Conservation (phyloP, 208 protist species). For the Trypanosoma caninum region DNA sequence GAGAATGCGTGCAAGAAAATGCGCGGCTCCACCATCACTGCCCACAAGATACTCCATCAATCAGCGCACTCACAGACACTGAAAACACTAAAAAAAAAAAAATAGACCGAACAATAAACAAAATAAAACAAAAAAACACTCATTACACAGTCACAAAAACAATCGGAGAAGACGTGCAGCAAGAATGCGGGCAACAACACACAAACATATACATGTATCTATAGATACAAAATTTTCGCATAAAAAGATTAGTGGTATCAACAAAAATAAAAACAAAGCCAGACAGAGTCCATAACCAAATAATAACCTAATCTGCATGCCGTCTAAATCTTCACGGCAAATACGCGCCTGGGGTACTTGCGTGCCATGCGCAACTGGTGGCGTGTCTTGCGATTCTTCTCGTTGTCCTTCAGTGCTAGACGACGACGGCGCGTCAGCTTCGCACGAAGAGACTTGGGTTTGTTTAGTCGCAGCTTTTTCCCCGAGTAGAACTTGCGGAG, state of each 20-base stretch:
- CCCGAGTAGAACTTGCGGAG: conserved; percentile 94
- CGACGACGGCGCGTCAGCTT: conserved; percentile 90
- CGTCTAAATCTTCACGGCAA: conserved; percentile 84
- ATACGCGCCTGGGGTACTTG: conserved; percentile 85
- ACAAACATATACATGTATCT: not conserved
- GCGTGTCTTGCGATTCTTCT: conserved; percentile 91
- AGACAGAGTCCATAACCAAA: not conserved
- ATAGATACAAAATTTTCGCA: too few relatives aligned
- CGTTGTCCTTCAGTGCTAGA: conserved; percentile 79
- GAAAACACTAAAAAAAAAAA: conserved; percentile 1
- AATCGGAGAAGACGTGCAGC: not conserved
- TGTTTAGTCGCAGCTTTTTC: conserved; percentile 81
- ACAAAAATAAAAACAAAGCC: not conserved
- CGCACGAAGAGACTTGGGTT: conserved; percentile 71
- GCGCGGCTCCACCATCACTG: not conserved
- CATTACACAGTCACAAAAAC: too few relatives aligned
- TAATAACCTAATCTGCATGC: not conserved
- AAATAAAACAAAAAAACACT: conserved; percentile 1
- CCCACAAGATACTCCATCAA: not conserved
- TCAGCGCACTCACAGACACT: not conserved
- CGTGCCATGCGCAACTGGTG: conserved; percentile 70
- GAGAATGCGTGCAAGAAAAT: conserved; percentile 5
- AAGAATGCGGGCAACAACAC: not conserved
- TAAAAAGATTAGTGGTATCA: not conserved
- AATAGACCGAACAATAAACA: not conserved